phyloP scores from a whole-genome alignment of 768 basidiomycete species.

The Stropharia rugosoannulata region DNA sequence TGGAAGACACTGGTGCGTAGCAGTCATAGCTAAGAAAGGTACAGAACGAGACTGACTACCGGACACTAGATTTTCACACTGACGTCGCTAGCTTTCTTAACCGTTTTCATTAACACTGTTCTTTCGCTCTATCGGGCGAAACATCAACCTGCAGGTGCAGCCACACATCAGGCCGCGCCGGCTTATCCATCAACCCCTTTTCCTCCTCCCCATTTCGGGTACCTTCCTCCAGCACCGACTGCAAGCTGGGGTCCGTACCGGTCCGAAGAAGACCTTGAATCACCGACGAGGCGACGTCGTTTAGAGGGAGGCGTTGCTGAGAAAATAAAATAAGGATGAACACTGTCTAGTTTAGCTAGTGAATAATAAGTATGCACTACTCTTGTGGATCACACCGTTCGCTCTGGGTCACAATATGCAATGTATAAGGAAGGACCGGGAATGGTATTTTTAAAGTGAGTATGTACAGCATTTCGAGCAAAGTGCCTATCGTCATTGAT shows the following conservation, averaged over 20 bases:
- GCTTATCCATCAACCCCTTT: slow-evolving; percentile 44
- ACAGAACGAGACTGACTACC: slow-evolving; percentile 10
- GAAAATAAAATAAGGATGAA: slow-evolving; percentile 49
- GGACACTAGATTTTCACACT: slow-evolving; percentile 62
- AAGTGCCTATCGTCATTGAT: slow-evolving; percentile 17
- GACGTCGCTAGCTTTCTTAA: slow-evolving; percentile 74
- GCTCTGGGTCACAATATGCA: slow-evolving; percentile 7
- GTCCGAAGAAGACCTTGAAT: slow-evolving; percentile 42
- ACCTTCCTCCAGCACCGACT: slow-evolving; percentile 50
- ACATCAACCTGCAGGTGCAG: slow-evolving; percentile 43
- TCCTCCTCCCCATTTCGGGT: slow-evolving; percentile 45
- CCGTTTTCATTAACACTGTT: slow-evolving; percentile 78
- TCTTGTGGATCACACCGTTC: slow-evolving; percentile 8
- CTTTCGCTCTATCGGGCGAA: slow-evolving; percentile 75
- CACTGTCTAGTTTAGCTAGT: slow-evolving; percentile 5
- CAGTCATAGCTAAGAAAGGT: slow-evolving; percentile 6
- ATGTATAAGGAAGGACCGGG: slow-evolving; percentile 1
- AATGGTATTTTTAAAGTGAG: slow-evolving; percentile 16
- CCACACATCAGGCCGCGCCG: slow-evolving; percentile 32
- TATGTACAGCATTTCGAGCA: slow-evolving; percentile 6
- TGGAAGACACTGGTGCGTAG: slow-evolving; percentile 90
- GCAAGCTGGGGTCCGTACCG: slow-evolving; percentile 44
- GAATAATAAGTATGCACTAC: slow-evolving; percentile 13
- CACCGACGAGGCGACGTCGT: slow-evolving; percentile 50
- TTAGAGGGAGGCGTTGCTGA: slow-evolving; percentile 53